Conservation (phyloP, 768 basidiomycete species). For the Lactifluus volemus region DNA sequence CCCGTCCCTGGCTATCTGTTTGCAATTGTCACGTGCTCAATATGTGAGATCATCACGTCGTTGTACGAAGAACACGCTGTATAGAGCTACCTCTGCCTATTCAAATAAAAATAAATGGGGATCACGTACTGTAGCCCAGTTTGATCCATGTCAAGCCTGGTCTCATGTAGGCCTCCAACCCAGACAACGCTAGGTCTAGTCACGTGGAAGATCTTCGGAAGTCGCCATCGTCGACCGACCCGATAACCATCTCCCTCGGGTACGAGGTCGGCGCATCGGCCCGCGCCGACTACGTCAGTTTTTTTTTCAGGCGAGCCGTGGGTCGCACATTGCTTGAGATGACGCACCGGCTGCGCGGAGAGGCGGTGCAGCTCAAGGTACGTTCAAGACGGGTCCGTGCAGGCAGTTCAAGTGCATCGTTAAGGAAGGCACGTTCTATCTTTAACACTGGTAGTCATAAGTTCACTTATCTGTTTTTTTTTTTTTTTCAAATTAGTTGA, state of each 20-base stretch:
- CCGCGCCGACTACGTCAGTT: neutral
- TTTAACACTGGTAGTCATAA: neutral
- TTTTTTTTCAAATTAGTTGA: neutral
- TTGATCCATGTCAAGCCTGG: too few relatives aligned
- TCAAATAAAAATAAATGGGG: too few relatives aligned
- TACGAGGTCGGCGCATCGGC: neutral
- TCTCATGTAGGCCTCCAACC: too few relatives aligned
- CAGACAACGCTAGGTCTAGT: too few relatives aligned
- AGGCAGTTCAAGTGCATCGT: neutral
- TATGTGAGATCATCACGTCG: too few relatives aligned
- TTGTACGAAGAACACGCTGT: too few relatives aligned
- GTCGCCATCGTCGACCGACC: neutral
- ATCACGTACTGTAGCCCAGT: too few relatives aligned
- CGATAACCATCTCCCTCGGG: neutral
- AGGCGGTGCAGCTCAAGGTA: too few relatives aligned
- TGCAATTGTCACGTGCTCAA: too few relatives aligned
- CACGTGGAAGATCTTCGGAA: neutral
- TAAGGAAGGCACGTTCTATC: neutral
- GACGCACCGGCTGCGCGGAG: neutral
- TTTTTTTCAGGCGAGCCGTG: neutral
- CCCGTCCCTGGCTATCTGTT: too few relatives aligned
- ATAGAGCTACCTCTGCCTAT: too few relatives aligned
- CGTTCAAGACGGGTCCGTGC: slow-evolving; percentile 6
- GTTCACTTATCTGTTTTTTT: neutral
- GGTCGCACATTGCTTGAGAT: neutral